Base-by-base conservation (phyloP, 306 rosid species). In the Rosa rugosa region DNA sequence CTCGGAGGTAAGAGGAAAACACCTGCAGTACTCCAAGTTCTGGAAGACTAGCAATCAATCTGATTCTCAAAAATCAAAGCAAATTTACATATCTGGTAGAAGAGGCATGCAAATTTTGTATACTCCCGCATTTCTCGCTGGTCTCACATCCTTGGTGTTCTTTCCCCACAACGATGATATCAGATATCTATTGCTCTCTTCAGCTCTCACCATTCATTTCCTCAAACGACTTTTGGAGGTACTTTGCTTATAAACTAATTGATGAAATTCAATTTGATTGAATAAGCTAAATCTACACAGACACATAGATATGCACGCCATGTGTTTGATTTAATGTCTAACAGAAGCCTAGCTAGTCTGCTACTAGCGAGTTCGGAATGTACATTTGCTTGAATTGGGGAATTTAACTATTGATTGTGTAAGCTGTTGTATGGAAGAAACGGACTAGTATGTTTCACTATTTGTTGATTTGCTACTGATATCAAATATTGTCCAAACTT, bases 151-250 rank as follows among this genome's bases (percentile, higher is more conserved):
- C 27, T 83, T 91, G 49, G 73, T 51, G 74, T n/a, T 88, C 36
- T 82, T 84, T 16, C 88, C 92, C 8, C 51, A 45, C 5, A 53
- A 80, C 1, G 56, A 78, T 71, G 62, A 77, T 73, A 7, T 83
- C 67, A 83, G 99, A 77, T 63, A 77, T 54, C 64, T 83, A 0
- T 7, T 90, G 66, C 86, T 92, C 80, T 87, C 81, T 4, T 84
- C 11, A 7, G 92, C 91, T 65, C 64, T 92, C 0, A 82, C 91
- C 16, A 3, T 95, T 5, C 99, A 95, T 75, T 95, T 92, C 91
- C 84, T 91, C 76, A 92, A 92, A 82, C 84, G 99, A 59, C 22
- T 84, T 4, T 44, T 89, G 54, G 99, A 95, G 97, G 97, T 89
- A 81, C 40, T 27, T 27, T 27, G 1, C 31, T 27, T 27, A 27